These are phyloP conservation scores for Apiospora koreana DNA, from an alignment of 2,329 filamentous ascomycete species.

Conservation along the genomic window DNA sequence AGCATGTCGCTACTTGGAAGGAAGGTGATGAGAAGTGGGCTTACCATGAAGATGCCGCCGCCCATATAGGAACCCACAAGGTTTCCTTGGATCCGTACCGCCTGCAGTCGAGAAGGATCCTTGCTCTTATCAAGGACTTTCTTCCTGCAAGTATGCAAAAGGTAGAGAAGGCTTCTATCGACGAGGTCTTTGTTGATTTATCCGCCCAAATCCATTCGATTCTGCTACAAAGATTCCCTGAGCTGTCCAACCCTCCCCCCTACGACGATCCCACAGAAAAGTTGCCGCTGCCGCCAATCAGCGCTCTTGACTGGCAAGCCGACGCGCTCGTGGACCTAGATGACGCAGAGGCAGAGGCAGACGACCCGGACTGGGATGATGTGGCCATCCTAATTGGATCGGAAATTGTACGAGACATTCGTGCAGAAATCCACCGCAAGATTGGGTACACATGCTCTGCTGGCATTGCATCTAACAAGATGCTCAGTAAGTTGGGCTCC, in stretches of 20 bases:
- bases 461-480: conserved; percentile 88
- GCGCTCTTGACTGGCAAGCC: conserved; percentile 78
- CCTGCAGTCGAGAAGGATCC: conserved; percentile 78
- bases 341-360: conserved; percentile 68
- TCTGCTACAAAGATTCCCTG: conserved; percentile 74
- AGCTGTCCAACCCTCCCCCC: conserved; percentile 66
- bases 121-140: conserved; percentile 74
- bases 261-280: conserved; percentile 72
- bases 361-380: conserved; percentile 96
- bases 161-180: conserved; percentile 92
- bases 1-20: conserved; percentile 94
- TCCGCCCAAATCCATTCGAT: conserved; percentile 79
- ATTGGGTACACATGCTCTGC: conserved; percentile 90
- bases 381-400: conserved; percentile 83
- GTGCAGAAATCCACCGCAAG: conserved; percentile 65
- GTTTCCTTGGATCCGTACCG: conserved; percentile 93
- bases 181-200: conserved; percentile 93
- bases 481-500: conserved; percentile 91
- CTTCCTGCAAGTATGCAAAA: conserved; percentile 67
- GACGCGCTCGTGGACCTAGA: conserved; percentile 83
- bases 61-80: conserved; percentile 84
- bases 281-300: conserved; percentile 68
- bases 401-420: conserved; percentile 80
- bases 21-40: conserved; percentile 92
- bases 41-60: conserved; percentile 79